Evolutionary conservation across 2,329 filamentous ascomycete genomes (phyloP).

Genomic region (Didymella lethalis): DNA sequence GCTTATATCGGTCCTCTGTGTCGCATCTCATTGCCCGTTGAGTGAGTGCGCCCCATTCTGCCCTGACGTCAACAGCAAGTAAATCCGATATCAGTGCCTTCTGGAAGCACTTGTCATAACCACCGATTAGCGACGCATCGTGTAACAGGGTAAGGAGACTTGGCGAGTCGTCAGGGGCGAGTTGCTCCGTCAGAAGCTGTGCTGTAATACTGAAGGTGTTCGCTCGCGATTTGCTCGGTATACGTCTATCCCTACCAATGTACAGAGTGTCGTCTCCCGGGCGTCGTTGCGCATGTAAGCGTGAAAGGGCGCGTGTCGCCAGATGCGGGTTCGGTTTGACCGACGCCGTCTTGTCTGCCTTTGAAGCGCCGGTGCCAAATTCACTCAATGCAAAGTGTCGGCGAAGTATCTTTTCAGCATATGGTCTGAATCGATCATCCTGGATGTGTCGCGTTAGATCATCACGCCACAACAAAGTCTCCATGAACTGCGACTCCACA

Average conservation of each 20-base stretch:
- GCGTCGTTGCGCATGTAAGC: background rate
- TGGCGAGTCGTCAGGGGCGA: conserved; percentile 10
- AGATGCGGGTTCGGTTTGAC: conserved; percentile 8
- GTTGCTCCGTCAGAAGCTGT: conserved; percentile 24
- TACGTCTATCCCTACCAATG: conserved; percentile 23
- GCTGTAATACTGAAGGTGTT: conserved; percentile 27
- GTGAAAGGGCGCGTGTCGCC: conserved; percentile 5
- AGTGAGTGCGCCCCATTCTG: conserved; percentile 57
- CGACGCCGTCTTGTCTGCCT: background rate
- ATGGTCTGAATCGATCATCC: conserved; percentile 39
- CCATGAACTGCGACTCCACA: conserved; percentile 34
- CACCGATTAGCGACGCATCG: conserved; percentile 49
- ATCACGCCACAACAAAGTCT: conserved; percentile 43
- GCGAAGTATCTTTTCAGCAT: conserved; percentile 4
- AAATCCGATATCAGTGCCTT: conserved; percentile 51
- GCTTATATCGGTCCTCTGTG: conserved; percentile 37
- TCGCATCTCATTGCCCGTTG: conserved; percentile 45
- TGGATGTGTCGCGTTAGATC: conserved; percentile 37
- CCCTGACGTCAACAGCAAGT: conserved; percentile 48
- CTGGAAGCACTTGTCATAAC: conserved; percentile 48
- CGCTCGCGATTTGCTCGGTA: background rate
- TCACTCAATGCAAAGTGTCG: background rate
- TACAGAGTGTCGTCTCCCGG: conserved; percentile 20
- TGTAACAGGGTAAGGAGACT: conserved; percentile 38
- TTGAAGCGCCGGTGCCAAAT: background rate